Percentiles rank a stretch among this genome's conserved stretches.
phyloP scores from a whole-genome alignment of 169 alveolate genomes.

The Eimeria falciformis region DNA sequence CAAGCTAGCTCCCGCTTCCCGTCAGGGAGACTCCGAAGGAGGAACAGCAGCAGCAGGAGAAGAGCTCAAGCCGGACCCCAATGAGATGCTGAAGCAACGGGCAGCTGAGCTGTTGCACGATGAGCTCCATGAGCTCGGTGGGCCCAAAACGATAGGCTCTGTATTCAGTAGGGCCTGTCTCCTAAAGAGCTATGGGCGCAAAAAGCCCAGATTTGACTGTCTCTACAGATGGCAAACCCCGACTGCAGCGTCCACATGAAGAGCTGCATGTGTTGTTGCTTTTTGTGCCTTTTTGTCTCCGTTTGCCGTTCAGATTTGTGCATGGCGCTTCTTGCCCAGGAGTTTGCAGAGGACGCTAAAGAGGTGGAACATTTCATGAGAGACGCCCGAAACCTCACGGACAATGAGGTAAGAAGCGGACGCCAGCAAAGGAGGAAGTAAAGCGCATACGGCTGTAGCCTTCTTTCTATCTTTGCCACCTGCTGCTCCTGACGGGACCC shows the following conservation, averaged over 20 bases:
- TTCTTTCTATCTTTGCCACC: too few species aligned
- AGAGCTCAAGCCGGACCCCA: slow-evolving; percentile 30
- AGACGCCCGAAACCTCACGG: slow-evolving; percentile 31
- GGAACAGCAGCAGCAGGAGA: slow-evolving; percentile 45
- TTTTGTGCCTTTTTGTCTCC: neutral
- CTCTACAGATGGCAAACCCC: too few species aligned
- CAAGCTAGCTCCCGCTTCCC: slow-evolving; percentile 24
- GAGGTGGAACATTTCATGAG: slow-evolving; percentile 56
- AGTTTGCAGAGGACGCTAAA: slow-evolving; percentile 51
- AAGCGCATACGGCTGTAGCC: too few species aligned
- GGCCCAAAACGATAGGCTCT: too few species aligned
- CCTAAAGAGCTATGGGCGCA: too few species aligned
- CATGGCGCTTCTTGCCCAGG: slow-evolving; percentile 38
- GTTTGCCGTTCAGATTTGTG: slow-evolving; percentile 9
- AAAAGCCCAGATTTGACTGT: too few species aligned
- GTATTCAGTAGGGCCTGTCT: too few species aligned
- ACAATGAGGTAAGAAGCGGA: neutral
- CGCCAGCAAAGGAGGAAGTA: neutral
- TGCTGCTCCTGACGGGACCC: too few species aligned
- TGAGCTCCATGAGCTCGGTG: slow-evolving; percentile 35
- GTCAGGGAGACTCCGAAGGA: neutral
- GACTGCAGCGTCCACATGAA: too few species aligned
- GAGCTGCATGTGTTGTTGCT: neutral
- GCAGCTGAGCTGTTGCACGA: slow-evolving; percentile 49
- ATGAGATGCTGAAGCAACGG: neutral